Base-by-base conservation (phyloP, 306 rosid genomes). In the Quercus agrifolia region DNA sequence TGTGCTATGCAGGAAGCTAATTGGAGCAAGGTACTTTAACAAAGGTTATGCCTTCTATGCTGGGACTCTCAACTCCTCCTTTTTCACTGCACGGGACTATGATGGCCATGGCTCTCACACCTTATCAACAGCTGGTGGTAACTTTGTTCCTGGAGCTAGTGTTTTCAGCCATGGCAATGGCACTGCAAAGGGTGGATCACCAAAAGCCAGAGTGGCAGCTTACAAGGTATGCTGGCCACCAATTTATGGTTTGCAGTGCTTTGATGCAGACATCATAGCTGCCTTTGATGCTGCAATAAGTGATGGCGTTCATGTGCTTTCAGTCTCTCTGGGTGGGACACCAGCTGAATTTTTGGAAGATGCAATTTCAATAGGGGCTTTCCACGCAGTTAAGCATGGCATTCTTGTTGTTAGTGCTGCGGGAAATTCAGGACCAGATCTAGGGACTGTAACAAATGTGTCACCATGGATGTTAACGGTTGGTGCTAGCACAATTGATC, bases 111-210 rank as follows among this genome's bases (percentile, higher is more conserved):
- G 54, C 54, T 49, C 54, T 49, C 54, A 49, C 54, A 49, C 54
- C 54, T 49, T 49, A 49, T 49, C 54, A 49, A 49, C 54, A 49
- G 54, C 54, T 49, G 54, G 91, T 0, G 99, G 98, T 14, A 95
- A 28, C 56, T 86, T 84, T 54, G 92, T 90, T 13, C 2, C 28
- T 0, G 85, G 87, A 12, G 96, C 81, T 1, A 87, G 41, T 74
- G 87, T 90, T 6, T 82, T 88, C 5, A 94, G 98, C 5, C 11
- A 69, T 66, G 97, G 99, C 3, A 87, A 80, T 31, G 99, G 99
- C 41, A 91, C 93, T 1, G 97, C 97, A 0, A 93, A 88, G 2
- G 99, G 99, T 5, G 99, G 99, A n/a, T 89, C 99, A 2, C 98
- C 99, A 1, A 88, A 71, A 56, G 96, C 94, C 9, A 86, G 88